Conservation (phyloP, 257 asterid genomes). For the Salvia miltiorrhiza region DNA sequence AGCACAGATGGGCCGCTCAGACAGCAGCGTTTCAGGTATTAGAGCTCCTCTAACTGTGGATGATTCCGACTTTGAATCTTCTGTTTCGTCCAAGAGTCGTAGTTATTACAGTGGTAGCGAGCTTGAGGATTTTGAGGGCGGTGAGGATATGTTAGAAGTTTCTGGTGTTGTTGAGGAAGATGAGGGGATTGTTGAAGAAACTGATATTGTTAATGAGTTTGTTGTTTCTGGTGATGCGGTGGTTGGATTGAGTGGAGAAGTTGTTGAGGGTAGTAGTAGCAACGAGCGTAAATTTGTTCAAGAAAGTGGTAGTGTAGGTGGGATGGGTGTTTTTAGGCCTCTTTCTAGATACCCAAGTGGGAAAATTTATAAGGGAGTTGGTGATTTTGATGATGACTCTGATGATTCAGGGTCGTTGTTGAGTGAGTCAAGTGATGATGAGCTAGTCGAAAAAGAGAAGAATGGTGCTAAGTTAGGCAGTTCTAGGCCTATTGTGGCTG, state of each 20-base stretch:
- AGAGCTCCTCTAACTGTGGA: constrained; percentile 88
- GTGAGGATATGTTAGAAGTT: constrained; percentile 47
- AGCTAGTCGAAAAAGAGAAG: constrained; percentile 14
- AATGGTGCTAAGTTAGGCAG: constrained; percentile 6
- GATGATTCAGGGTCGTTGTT: constrained; percentile 26
- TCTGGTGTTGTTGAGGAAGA: constrained; percentile 28
- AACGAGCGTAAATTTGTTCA: constrained; percentile 20
- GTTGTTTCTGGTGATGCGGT: constrained; percentile 33
- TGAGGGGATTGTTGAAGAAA: constrained; percentile 35
- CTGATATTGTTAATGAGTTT: constrained; percentile 32
- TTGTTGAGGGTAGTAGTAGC: constrained; percentile 15
- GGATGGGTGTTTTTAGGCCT: constrained; percentile 24
- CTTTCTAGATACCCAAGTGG: constrained; percentile 24
- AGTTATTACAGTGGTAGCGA: constrained; percentile 54
- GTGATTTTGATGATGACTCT: constrained; percentile 30
- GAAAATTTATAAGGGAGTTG: constrained; percentile 7
- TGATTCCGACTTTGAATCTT: constrained; percentile 68
- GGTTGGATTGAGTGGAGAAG: constrained; percentile 28
- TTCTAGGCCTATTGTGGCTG: constrained; percentile 31
- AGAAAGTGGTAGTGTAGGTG: constrained; percentile 21
- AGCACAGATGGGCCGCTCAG: constrained; percentile 39
- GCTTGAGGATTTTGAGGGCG: constrained; percentile 50
- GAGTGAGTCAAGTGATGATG: constrained; percentile 40
- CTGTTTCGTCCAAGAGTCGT: constrained; percentile 38
- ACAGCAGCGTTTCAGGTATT: constrained; percentile 61